Evolutionary conservation across 371 early-diverging fungal species (phyloP).

Genomic region (Vavraia culicis): DNA sequence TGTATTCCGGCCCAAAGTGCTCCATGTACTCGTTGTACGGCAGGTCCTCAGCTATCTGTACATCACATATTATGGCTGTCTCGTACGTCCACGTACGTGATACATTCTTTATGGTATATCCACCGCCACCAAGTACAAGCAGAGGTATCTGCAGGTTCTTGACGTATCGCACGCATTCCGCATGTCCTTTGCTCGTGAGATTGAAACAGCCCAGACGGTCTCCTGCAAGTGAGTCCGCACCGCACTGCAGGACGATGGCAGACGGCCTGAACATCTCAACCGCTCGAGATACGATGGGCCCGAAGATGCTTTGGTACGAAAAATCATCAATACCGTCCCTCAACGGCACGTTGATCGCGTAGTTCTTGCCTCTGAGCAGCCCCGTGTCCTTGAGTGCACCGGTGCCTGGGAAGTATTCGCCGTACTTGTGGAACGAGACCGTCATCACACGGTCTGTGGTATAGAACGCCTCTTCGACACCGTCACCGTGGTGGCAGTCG

Average conservation of each 20-base stretch:
- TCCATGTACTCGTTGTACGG: conserved; percentile 69
- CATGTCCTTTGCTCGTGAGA: conserved; percentile 63
- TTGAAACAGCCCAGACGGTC: conserved; percentile 73
- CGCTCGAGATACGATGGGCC: conserved; percentile 53
- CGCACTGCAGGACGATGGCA: conserved; percentile 69
- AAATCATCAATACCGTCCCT: conserved; percentile 66
- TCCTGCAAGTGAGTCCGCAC: conserved; percentile 72
- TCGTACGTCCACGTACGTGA: conserved; percentile 82
- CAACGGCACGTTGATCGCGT: conserved; percentile 67
- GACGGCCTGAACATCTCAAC: conserved; percentile 57
- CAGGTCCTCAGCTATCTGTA: conserved; percentile 55
- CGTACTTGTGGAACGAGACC: conserved; percentile 71
- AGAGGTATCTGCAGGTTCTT: conserved; percentile 58
- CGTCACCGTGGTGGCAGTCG: conserved; percentile 84
- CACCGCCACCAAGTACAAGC: conserved; percentile 70
- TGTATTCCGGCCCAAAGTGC: conserved; percentile 61
- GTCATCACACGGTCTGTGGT: conserved; percentile 69
- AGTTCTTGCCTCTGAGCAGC: conserved; percentile 43
- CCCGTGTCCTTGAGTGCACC: conserved; percentile 60
- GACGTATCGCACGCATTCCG: conserved; percentile 60
- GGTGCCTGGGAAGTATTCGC: conserved; percentile 75
- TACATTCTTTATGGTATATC: conserved; percentile 74
- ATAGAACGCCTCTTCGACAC: conserved; percentile 71
- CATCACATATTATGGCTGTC: conserved; percentile 65
- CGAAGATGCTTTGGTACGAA: conserved; percentile 57